A percentile compares a stretch with the other conserved stretches of the same genome.
Evolutionary conservation across 2,329 filamentous ascomycete genomes (phyloP).

Genomic region (Ophiostoma sp.): DNA sequence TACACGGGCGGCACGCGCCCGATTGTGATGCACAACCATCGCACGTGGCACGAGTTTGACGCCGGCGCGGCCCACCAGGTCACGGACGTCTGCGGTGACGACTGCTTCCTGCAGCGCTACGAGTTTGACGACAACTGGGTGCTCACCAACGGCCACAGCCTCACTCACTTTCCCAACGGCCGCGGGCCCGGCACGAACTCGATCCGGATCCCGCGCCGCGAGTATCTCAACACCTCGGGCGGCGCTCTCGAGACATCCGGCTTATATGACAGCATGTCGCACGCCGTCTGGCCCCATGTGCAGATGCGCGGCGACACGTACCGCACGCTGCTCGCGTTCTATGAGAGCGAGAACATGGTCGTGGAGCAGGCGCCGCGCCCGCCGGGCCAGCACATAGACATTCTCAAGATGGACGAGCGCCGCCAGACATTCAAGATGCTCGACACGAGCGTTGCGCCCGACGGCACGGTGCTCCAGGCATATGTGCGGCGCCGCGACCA

Average conservation of each 20-base stretch:
- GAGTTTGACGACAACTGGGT: slow-evolving; percentile 44
- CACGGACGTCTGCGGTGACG: slow-evolving; percentile 40
- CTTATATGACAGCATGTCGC: not conserved
- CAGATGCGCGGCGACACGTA: slow-evolving; percentile 6
- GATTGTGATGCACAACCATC: slow-evolving; percentile 39
- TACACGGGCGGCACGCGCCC: slow-evolving; percentile 36
- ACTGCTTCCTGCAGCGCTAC: slow-evolving; percentile 45
- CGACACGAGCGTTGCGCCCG: slow-evolving; percentile 35
- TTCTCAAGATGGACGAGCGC: slow-evolving; percentile 32
- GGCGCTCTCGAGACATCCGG: not conserved
- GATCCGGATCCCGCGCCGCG: slow-evolving; percentile 10
- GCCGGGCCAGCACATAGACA: slow-evolving; percentile 25
- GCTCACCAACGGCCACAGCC: slow-evolving; percentile 43
- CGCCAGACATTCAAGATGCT: slow-evolving; percentile 40
- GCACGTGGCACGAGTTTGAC: slow-evolving; percentile 37
- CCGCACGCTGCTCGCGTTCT: slow-evolving; percentile 19
- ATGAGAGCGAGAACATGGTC: slow-evolving; percentile 32
- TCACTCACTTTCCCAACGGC: slow-evolving; percentile 33
- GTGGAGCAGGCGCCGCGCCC: slow-evolving; percentile 31
- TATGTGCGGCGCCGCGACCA: slow-evolving; percentile 37
- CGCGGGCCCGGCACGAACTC: slow-evolving; percentile 19
- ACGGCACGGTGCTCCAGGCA: slow-evolving; percentile 43
- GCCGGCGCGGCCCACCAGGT: slow-evolving; percentile 41
- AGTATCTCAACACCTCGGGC: not conserved
- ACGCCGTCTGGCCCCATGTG: not conserved